Base-by-base conservation (phyloP, 2,329 filamentous ascomycete genomes). In the Microcyclosporella mali region DNA sequence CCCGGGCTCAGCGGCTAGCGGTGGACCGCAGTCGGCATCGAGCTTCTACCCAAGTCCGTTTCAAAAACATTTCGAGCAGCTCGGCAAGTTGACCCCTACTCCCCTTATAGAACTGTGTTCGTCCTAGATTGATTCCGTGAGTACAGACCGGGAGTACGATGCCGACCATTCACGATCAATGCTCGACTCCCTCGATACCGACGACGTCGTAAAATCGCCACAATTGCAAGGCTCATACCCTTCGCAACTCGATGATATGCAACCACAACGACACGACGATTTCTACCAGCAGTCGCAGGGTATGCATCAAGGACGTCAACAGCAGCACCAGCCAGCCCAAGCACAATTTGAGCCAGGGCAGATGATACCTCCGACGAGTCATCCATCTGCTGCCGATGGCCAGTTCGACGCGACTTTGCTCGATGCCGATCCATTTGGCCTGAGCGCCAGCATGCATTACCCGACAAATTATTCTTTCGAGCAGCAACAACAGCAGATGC, bases 81-180 rank as follows among this genome's bases (percentile, higher is more conserved):
- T 97, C 66, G 90, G 90, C 85, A 88, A 85, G 88, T 74, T 76
- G 61, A 66, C 76, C 74, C 72, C 50, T 59, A 66, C 69, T 69
- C 63, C 63, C 68, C 61, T 52, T 60, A 74, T 74, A 71, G 74
- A 77, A 70, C 73, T 78, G 64, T 80, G 75, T 76, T 72, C 74
- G 74, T 81, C 74, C 75, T 79, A 81, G 74, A 71, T 75, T 83
- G 72, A 85, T 77, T 74, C 64, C 69, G 66, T 80, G 69, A 71
- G 60, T 75, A 73, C 72, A 95, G 90, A 97, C 72, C 88, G 94
- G 76, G 90, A 97, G 73, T 97, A 95, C 70, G 89, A 95, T 65
- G 57, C 58, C 79, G 65, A 88, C 90, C 59, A 59, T 41, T 51
- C 58, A 12, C 57, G 54, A 45, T 58, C 61, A 28, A 85, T 94